Evolutionary conservation across 768 basidiomycete genomes (phyloP), one percentile per base, ranked within the genome.

Genomic region (Tricholoma flavovirens): DNA sequence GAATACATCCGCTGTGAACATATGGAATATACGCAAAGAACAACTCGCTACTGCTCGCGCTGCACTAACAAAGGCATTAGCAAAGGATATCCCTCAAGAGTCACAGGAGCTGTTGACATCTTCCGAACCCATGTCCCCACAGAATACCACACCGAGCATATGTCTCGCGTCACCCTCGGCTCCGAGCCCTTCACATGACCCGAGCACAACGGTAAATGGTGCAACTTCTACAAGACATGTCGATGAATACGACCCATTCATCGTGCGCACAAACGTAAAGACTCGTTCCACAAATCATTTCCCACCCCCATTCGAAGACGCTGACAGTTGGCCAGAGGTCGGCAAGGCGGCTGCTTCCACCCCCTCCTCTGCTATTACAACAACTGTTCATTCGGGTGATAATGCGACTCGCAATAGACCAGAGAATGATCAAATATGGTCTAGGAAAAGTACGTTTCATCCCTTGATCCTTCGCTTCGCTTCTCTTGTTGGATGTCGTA

Each of bases 261-360:
- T 81, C 51, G 73, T 81, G 21, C 73, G 73, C 17, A 57, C 72
- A 11, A 68, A 67, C 15, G 60, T 55, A 29, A 58, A 64, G 11
- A 58, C 30, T 43, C 49, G 54, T 29, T 35, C 24, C 38, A 69
- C 71, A 15, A 69, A 68, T 43, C 55, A 67, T 35, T 42, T 65
- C 26, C 63, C 66, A 14, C 67, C 69, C 15, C 58, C 68, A 6
- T 61, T 68, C 33, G 65, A 69, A 48, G 74, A 78, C 59, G 36
- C 65, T 1, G 73, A 74, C 22, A 69, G 63, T 56, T 78, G 78
- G 79, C 82, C 77, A 36, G 78, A 74, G 57, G 75, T 73, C 22
- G 75, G 77, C 19, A 76, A 73, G 59, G 49, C 69, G 6, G 53
- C 64, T n/a, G 42, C 62, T n/a, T 11, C 50, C 21, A 15, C 48